A percentile compares a stretch with the other conserved stretches of the same genome.
phyloP scores from a whole-genome alignment of 345 rosid species.

The Rhizophora mangle region DNA sequence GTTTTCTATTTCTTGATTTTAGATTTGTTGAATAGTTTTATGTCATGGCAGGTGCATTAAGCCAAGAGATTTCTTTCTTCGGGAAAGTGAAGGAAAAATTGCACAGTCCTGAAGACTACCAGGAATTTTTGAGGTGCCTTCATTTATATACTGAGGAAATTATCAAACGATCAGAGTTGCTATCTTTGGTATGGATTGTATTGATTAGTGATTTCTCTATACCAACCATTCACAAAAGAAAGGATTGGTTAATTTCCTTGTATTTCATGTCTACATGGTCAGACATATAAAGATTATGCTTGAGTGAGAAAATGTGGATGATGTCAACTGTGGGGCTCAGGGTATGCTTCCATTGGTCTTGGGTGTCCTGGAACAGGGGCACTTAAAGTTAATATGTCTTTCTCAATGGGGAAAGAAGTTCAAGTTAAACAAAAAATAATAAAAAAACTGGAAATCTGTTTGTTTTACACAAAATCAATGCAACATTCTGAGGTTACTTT shows the following conservation, averaged over 20 bases:
- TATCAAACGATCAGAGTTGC: slow-evolving; percentile 71
- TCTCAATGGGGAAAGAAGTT: not conserved
- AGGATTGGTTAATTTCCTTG: not conserved
- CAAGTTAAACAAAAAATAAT: not conserved
- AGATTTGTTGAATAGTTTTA: slow-evolving; percentile 14
- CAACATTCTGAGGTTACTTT: not conserved
- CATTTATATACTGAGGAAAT: slow-evolving; percentile 78
- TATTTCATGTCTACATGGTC: not conserved
- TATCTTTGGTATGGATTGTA: slow-evolving; percentile 64
- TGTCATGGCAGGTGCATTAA: slow-evolving; percentile 52
- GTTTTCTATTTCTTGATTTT: not conserved
- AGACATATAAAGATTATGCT: not conserved
- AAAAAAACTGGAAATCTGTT: not conserved
- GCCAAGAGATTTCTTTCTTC: slow-evolving; percentile 73
- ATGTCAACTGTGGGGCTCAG: not conserved
- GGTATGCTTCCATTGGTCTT: not conserved
- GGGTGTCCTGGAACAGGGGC: not conserved
- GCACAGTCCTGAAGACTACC: slow-evolving; percentile 56
- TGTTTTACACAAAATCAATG: not conserved
- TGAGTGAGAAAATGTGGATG: slow-evolving; percentile 1
- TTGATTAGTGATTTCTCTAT: not conserved
- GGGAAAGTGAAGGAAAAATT: slow-evolving; percentile 84
- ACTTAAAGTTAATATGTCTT: not conserved
- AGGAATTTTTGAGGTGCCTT: slow-evolving; percentile 82
- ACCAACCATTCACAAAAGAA: not conserved